A percentile compares a stretch with the other conserved stretches of the same genome.
phyloP scores from a whole-genome alignment of 106 monocot genomes.

The Gastrodia elata region DNA sequence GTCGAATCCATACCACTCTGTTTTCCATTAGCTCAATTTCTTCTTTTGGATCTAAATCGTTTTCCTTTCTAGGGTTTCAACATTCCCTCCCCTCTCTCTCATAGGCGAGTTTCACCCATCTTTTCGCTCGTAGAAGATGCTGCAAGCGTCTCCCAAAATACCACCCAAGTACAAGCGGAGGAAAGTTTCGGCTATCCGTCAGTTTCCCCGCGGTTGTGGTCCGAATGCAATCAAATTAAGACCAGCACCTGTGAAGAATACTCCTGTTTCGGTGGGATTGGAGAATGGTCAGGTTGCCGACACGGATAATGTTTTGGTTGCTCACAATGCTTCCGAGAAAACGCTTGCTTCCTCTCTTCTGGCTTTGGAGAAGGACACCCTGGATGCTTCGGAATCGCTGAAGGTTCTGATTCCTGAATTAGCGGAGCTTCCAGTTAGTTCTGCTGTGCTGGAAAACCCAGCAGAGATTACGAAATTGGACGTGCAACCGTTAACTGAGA shows the following conservation, averaged over 20 bases:
- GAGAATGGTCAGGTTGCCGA: not conserved
- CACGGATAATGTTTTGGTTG: not conserved
- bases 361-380: not conserved
- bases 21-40: not conserved
- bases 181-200: slow-evolving; percentile 4
- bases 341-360: not conserved
- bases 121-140: not conserved
- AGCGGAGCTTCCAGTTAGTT: not conserved
- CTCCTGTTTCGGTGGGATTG: not conserved
- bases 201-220: slow-evolving; percentile 2
- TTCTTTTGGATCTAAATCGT: not conserved
- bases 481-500: not conserved
- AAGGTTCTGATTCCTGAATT: not conserved
- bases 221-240: not conserved
- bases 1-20: not conserved
- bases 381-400: not conserved
- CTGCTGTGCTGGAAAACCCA: not conserved
- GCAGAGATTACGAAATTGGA: not conserved
- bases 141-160: not conserved
- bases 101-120: not conserved
- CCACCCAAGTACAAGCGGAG: not conserved
- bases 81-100: not conserved
- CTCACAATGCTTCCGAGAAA: not conserved
- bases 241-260: too few species aligned
- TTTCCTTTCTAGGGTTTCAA: not conserved